Conservation (phyloP, 202 grass and related monocot genomes). For the Elaeis oleifera region DNA sequence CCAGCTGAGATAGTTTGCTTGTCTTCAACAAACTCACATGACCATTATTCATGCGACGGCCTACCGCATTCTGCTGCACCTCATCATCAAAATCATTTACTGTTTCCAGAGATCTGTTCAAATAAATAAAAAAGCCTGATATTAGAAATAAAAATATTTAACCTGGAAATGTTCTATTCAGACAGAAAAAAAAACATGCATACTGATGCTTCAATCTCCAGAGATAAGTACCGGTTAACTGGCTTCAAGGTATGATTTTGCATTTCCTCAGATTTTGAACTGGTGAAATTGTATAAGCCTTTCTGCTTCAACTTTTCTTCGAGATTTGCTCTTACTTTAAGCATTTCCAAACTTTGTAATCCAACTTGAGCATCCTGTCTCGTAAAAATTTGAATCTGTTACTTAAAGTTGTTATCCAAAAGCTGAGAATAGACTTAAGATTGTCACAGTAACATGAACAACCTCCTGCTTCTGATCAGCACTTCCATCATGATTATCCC, state of each 20-base stretch:
- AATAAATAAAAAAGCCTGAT: constrained; percentile 18
- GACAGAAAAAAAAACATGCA: not conserved
- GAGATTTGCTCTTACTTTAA: constrained; percentile 80
- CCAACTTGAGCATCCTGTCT: constrained; percentile 46
- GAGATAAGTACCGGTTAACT: constrained; percentile 39
- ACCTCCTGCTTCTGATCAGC: constrained; percentile 36
- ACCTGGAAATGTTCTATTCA: too few species aligned
- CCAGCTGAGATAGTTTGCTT: constrained; percentile 33
- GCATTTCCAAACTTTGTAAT: constrained; percentile 69
- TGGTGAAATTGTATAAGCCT: constrained; percentile 57
- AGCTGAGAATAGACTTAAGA: too few species aligned
- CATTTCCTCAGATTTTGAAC: constrained; percentile 34
- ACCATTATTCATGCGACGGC: too few species aligned
- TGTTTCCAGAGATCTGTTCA: constrained; percentile 35
- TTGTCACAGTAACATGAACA: not conserved
- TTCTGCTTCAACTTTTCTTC: constrained; percentile 82
- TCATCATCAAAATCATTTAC: constrained; percentile 83
- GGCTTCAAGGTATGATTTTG: constrained; percentile 25
- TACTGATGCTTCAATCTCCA: not conserved
- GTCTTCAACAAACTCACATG: constrained; percentile 3
- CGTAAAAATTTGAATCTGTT: not conserved
- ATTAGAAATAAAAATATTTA: constrained; percentile 2
- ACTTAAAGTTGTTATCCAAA: not conserved
- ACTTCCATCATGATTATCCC: constrained; percentile 21
- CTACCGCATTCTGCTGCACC: constrained; percentile 34